These are phyloP conservation scores for Saussurea involucrata DNA, from an alignment of 129 eudicot genomes.

Conservation along the genomic window DNA sequence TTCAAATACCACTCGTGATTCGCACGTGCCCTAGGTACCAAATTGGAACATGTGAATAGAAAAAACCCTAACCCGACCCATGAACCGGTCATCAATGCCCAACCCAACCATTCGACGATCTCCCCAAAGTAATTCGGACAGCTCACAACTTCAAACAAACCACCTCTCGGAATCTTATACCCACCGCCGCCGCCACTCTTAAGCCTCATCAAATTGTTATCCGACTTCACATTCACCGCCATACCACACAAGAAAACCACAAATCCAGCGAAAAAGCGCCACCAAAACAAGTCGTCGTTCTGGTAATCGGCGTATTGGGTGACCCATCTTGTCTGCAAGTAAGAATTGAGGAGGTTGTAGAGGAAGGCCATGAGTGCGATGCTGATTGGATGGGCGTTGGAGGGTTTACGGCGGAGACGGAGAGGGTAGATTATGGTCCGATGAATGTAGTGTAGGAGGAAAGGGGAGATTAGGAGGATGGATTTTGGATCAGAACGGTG, in stretches of 20 bases:
- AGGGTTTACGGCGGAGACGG: conserved; percentile 30
- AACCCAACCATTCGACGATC: conserved; percentile 85
- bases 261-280: conserved; percentile 54
- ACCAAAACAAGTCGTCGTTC: conserved; percentile 58
- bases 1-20: conserved; percentile 81
- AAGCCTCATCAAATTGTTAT: conserved; percentile 51
- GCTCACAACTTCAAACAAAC: conserved; percentile 66
- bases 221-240: conserved; percentile 63
- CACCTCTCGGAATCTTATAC: conserved; percentile 82
- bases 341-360: conserved; percentile 63
- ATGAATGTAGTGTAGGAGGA: conserved; percentile 76
- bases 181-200: conserved; percentile 61
- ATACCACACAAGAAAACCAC: conserved; percentile 57
- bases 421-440: conserved; percentile 87
- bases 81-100: conserved; percentile 78
- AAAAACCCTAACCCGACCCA: conserved; percentile 84
- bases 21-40: conserved; percentile 75
- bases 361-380: conserved; percentile 57
- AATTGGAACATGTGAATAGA: conserved; percentile 70
- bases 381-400: conserved; percentile 45
- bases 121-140: conserved; percentile 90
- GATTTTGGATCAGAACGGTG: conserved; percentile 43
- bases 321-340: conserved; percentile 74
- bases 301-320: conserved; percentile 56
- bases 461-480: conserved; percentile 44